phyloP scores from a whole-genome alignment of 163 green algal species.

The Picocystis sp. region DNA sequence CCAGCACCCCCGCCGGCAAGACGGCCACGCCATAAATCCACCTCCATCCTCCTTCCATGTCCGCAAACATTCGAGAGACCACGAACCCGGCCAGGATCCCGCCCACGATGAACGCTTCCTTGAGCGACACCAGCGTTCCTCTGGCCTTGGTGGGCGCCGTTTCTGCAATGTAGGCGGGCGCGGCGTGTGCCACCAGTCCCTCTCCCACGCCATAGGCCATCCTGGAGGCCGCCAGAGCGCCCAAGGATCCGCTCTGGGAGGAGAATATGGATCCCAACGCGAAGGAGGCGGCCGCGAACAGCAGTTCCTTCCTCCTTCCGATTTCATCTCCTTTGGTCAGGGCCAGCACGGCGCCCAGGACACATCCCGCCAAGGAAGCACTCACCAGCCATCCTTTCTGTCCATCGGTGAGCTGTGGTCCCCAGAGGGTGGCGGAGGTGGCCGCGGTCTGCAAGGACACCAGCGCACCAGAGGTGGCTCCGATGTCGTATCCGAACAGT shows the following conservation, averaged over 20 bases:
- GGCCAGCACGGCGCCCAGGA: constrained; percentile 18
- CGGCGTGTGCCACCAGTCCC: constrained; percentile 78
- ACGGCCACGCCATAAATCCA: constrained; percentile 45
- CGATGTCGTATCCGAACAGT: constrained; percentile 85
- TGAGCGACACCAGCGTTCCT: constrained; percentile 64
- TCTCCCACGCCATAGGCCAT: constrained; percentile 67
- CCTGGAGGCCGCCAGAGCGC: constrained; percentile 30
- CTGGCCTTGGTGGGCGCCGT: constrained; percentile 35
- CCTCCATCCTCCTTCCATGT: constrained; percentile 55
- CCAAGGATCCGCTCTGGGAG: constrained; percentile 15
- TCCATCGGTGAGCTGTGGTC: not conserved
- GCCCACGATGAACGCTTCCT: constrained; percentile 59
- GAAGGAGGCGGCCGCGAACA: constrained; percentile 52
- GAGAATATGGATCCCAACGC: constrained; percentile 15
- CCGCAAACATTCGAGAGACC: constrained; percentile 30
- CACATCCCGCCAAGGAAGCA: constrained; percentile 19
- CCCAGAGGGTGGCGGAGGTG: constrained; percentile 4
- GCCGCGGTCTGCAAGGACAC: constrained; percentile 36
- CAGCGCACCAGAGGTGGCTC: constrained; percentile 63
- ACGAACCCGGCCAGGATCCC: constrained; percentile 70
- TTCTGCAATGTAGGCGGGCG: constrained; percentile 73
- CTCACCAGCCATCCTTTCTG: constrained; percentile 15
- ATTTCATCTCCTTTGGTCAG: constrained; percentile 40
- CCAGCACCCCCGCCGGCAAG: constrained; percentile 31
- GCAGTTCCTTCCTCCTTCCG: constrained; percentile 54